phyloP scores from a whole-genome alignment of 2,329 filamentous ascomycete genomes.

The Penicillium crustosum region DNA sequence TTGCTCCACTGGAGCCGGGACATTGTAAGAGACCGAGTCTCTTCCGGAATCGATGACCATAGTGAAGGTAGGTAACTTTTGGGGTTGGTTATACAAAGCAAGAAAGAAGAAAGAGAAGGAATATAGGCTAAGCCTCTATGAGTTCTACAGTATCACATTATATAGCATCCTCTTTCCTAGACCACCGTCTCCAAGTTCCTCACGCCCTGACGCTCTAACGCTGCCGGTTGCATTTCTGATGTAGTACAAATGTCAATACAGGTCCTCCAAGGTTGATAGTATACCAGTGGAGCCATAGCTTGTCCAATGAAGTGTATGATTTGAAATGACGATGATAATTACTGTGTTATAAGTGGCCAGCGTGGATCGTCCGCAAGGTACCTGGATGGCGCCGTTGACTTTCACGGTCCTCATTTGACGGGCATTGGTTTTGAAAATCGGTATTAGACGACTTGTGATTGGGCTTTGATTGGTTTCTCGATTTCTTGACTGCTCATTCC shows the following conservation, averaged over 20 bases:
- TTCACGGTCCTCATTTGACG: conserved; percentile 26
- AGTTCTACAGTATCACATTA: not conserved
- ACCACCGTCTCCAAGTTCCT: conserved; percentile 28
- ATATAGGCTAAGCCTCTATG: not conserved
- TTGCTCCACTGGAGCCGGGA: conserved; percentile 24
- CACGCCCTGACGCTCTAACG: not conserved
- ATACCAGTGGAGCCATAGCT: conserved; percentile 2
- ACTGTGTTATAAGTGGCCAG: conserved; percentile 16
- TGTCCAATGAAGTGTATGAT: conserved; percentile 10
- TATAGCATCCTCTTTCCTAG: conserved; percentile 13
- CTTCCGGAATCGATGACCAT: conserved; percentile 28
- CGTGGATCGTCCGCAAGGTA: conserved; percentile 21
- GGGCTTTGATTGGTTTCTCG: not conserved
- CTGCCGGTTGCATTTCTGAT: conserved; percentile 6
- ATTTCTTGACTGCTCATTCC: not conserved
- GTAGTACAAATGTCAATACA: conserved; percentile 13
- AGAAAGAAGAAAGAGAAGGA: not conserved
- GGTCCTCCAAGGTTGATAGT: conserved; percentile 11
- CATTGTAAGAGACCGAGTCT: conserved; percentile 16
- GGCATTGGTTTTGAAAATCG: conserved; percentile 3
- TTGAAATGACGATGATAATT: conserved; percentile 20
- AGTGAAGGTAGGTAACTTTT: not conserved
- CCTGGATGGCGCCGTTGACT: conserved; percentile 15
- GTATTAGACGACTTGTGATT: conserved; percentile 4
- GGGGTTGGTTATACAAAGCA: not conserved